These are phyloP conservation scores for Entomortierella beljakovae DNA, from an alignment of 192 early-diverging fungal genomes.

Conservation along the genomic window DNA sequence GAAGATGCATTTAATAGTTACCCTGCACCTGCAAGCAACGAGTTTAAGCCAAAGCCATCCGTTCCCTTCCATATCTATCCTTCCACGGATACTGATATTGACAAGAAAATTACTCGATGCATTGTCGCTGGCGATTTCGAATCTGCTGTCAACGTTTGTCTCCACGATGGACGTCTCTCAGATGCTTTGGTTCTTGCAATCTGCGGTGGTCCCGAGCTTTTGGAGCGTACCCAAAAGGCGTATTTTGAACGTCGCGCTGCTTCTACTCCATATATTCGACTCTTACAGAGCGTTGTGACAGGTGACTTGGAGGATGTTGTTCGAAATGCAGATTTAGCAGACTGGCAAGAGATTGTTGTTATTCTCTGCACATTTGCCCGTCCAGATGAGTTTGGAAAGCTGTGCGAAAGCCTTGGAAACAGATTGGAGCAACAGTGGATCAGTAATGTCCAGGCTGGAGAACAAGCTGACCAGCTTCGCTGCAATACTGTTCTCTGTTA, in stretches of 20 bases:
- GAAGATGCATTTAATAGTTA: conserved; percentile 38
- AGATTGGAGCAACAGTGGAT: conserved; percentile 66
- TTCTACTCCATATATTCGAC: conserved; percentile 82
- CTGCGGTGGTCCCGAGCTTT: conserved; percentile 83
- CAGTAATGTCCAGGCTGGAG: conserved; percentile 24
- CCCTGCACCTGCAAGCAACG: conserved; percentile 11
- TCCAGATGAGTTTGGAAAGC: conserved; percentile 82
- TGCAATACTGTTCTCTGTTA: conserved; percentile 86
- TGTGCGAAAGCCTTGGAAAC: conserved; percentile 76
- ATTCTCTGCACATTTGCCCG: conserved; percentile 94
- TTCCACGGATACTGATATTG: conserved; percentile 74
- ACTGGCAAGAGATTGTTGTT: conserved; percentile 95
- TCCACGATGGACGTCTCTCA: conserved; percentile 83
- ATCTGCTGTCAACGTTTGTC: conserved; percentile 88
- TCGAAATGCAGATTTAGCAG: conserved; percentile 75
- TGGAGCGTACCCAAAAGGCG: conserved; percentile 78
- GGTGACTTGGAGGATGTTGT: conserved; percentile 88
- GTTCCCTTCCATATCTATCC: conserved; percentile 64
- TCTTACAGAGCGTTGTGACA: conserved; percentile 85
- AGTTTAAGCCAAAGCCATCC: conserved; percentile 32
- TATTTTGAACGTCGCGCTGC: conserved; percentile 84
- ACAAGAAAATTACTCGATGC: conserved; percentile 85
- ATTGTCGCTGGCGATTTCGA: conserved; percentile 94
- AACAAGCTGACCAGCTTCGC: conserved; percentile 40
- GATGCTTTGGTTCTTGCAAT: conserved; percentile 92